Evolutionary conservation across 1,284 basidiomycete species (phyloP).

Genomic region (Austropuccinia psidii): DNA sequence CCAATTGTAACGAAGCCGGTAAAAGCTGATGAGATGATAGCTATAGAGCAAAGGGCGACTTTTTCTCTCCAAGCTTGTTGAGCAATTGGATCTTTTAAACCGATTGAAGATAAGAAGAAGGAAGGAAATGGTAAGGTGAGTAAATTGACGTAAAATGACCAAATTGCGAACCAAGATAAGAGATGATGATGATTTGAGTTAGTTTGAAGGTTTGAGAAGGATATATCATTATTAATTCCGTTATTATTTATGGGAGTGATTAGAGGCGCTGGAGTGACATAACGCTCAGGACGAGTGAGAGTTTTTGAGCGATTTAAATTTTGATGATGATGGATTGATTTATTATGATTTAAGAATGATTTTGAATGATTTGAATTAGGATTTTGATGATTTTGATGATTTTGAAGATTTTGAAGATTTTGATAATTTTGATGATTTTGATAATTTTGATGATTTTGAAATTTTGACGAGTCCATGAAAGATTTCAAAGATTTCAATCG

Average conservation of each 20-base stretch:
- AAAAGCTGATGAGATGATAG: conserved; percentile 64
- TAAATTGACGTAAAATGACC: conserved; percentile 41
- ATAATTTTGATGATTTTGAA: no score
- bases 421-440: no score
- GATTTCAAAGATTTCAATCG: no score
- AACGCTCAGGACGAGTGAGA: conserved; percentile 86
- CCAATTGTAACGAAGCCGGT: conserved; percentile 94
- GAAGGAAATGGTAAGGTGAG: conserved; percentile 46
- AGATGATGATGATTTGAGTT: neutral
- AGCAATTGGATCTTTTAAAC: conserved; percentile 47
- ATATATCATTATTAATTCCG: no score
- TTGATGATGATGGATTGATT: neutral
- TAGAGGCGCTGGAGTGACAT: conserved; percentile 84
- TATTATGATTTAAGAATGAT: no score
- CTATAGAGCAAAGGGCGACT: conserved; percentile 81
- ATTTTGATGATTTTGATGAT: no score
- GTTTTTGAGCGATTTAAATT: conserved; percentile 68
- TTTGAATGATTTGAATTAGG: no score
- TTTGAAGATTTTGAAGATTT: no score
- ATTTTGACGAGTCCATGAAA: no score
- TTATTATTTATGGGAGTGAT: conserved; percentile 63
- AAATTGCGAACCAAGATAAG: conserved; percentile 38
- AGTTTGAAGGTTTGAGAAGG: conserved; percentile 43
- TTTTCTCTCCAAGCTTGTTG: conserved; percentile 98
- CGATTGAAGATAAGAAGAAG: conserved; percentile 47